Conservation (phyloP, 164 flowering plant genomes). For the Stephania cephalantha region DNA sequence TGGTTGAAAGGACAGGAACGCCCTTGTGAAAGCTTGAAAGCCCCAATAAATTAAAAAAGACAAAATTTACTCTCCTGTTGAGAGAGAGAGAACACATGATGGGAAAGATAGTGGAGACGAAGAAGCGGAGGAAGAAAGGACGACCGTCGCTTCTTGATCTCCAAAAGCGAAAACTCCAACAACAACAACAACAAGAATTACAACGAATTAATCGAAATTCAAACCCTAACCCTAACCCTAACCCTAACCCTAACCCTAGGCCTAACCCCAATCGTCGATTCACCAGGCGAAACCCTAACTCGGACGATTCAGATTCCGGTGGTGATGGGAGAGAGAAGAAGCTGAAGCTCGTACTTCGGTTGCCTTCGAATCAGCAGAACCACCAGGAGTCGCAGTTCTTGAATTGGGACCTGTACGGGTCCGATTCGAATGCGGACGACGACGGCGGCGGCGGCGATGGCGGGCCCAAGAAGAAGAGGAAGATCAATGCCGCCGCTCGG, state of each 20-base stretch:
- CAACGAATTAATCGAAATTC: constrained; percentile 10
- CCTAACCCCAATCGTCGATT: constrained; percentile 18
- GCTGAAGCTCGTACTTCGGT: constrained; percentile 39
- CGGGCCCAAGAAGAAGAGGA: constrained; percentile 33
- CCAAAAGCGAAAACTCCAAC: constrained; percentile 45
- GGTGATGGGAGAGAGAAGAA: constrained; percentile 46
- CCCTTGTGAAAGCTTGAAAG: background rate
- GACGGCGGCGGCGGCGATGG: constrained; percentile 18
- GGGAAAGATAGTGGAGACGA: constrained; percentile 28
- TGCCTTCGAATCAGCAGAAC: constrained; percentile 18
- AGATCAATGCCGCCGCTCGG: constrained; percentile 39
- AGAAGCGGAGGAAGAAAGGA: constrained; percentile 74
- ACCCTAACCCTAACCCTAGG: constrained; percentile 32
- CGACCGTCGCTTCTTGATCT: constrained; percentile 73
- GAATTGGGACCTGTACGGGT: constrained; percentile 15
- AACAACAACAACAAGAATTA: constrained; percentile 22
- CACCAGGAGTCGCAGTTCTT: constrained; percentile 19
- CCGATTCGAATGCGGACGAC: constrained; percentile 37
- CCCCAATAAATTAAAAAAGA: constrained; percentile 10
- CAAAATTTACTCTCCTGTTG: constrained; percentile 11
- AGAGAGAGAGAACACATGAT: constrained; percentile 18
- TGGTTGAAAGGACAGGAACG: background rate
- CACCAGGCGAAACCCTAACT: constrained; percentile 29
- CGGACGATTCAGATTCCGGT: constrained; percentile 18
- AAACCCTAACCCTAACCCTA: constrained; percentile 22